Evolutionary conservation across 2,329 filamentous ascomycete genomes (phyloP), one percentile per base, ranked within the genome.

Genomic region (Nakataea oryzae): DNA sequence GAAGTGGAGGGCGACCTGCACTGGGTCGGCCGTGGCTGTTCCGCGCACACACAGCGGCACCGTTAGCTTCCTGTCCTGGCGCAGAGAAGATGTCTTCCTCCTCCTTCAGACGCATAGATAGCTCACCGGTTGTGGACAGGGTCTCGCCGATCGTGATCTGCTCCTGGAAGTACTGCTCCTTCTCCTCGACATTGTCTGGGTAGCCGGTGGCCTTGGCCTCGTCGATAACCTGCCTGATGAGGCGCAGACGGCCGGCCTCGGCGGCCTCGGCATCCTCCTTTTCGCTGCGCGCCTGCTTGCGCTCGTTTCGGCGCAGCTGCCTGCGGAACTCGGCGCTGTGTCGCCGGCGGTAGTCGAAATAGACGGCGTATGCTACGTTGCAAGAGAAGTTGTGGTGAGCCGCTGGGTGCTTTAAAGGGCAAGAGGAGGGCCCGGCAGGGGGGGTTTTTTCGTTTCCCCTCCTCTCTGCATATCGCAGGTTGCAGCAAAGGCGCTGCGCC

Each of bases 161-260:
- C 74, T 91, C 87, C 86, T 97, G 96, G 79, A 99, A 99, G 81
- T 91, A 99, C 65, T 86, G 85, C 81, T 99, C 95, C 74, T 91
- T 92, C 80, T 96, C 92, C 74, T 97, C 93, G 47, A 93, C 86
- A 70, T 92, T 91, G 56, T 83, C 81, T 59, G 95, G 95, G 83
- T 96, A 97, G 63, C 93, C 95, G 75, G 96, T 92, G 63, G 90
- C 89, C 78, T 92, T 90, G 69, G 93, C 91, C 69, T 89, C 84
- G 69, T 91, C 86, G 59, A 97, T 89, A 61, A 85, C 86, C 63
- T 77, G 76, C 76, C 88, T 88, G 78, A 99, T 90, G 69, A 82
- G 79, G 74, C 90, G 83, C 72, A 87, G 86, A 79, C 90, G 88
- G 74, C 82, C 80, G 68, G 83, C 81, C 65, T 82, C 82, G 67